phyloP scores from a whole-genome alignment of 345 rosid genomes.

The Firmiana major region DNA sequence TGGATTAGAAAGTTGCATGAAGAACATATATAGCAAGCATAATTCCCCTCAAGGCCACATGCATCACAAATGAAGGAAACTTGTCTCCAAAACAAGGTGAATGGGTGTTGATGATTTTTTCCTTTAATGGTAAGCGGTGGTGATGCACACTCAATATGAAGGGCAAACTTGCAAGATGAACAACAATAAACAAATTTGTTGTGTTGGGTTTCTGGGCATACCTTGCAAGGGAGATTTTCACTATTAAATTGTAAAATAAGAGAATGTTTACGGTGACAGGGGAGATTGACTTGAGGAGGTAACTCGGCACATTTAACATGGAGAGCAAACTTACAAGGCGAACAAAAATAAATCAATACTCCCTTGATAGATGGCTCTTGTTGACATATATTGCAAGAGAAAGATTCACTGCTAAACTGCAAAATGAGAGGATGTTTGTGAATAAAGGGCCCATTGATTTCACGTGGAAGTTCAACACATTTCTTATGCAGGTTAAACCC shows the following conservation, averaged over 20 bases:
- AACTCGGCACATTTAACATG: not conserved
- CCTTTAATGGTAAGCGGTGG: not conserved
- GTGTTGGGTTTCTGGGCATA: not conserved
- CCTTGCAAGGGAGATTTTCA: not conserved
- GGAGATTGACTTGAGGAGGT: not conserved
- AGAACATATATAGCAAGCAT: not conserved
- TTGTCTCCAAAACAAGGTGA: constrained; percentile 8
- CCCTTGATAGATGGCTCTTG: accelerated
- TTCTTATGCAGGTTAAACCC: not conserved
- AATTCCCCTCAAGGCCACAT: not conserved
- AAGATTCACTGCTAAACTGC: not conserved
- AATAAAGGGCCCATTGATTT: not conserved
- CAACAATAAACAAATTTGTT: not conserved
- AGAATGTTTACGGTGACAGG: not conserved
- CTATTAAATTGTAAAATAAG: not conserved
- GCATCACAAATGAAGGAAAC: constrained; percentile 15
- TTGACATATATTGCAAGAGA: not conserved
- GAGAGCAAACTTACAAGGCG: not conserved
- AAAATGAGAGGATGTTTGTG: not conserved
- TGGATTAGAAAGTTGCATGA: not conserved
- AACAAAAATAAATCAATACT: not conserved
- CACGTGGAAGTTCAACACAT: not conserved
- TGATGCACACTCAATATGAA: not conserved
- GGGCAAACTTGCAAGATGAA: not conserved
- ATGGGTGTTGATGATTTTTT: constrained; percentile 4